Percentiles rank a stretch among this genome's conserved stretches.
These are phyloP conservation scores for Exophiala sp. DNA, from an alignment of 2,329 filamentous ascomycete genomes.

Conservation along the genomic window DNA sequence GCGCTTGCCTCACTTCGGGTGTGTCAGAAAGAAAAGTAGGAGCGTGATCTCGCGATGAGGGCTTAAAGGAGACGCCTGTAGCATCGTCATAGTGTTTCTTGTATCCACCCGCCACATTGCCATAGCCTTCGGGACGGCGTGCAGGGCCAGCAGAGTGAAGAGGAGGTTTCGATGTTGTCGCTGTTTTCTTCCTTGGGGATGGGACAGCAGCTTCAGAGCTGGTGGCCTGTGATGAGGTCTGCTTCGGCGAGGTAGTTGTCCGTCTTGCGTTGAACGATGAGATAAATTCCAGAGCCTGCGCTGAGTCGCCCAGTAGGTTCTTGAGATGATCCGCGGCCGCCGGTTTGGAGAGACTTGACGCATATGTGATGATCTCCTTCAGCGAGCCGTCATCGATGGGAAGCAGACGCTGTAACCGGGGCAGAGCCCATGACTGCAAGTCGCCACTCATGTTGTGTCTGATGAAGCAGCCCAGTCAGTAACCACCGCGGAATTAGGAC, in stretches of 20 bases:
- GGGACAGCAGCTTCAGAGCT: constrained; percentile 25
- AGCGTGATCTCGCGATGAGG: constrained; percentile 53
- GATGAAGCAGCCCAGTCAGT: background rate
- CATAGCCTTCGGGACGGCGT: constrained; percentile 58
- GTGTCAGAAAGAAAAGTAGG: constrained; percentile 48
- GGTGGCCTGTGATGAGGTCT: background rate
- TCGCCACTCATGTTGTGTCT: constrained; percentile 34
- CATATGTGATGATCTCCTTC: constrained; percentile 77
- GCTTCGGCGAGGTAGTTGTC: constrained; percentile 28
- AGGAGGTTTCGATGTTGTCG: constrained; percentile 54
- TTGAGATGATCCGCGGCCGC: constrained; percentile 79
- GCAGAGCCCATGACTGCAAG: constrained; percentile 52
- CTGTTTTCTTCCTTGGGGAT: constrained; percentile 38
- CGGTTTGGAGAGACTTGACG: constrained; percentile 65
- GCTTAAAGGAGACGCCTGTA: background rate
- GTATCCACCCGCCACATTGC: constrained; percentile 63
- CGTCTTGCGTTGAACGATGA: constrained; percentile 66
- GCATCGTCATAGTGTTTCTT: constrained; percentile 57
- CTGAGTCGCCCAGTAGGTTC: constrained; percentile 80
- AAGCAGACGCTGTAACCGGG: constrained; percentile 71
- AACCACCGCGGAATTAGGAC: no score
- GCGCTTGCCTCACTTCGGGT: constrained; percentile 45
- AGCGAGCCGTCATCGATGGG: constrained; percentile 80
- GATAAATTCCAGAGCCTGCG: constrained; percentile 67
- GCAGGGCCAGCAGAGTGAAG: constrained; percentile 58